A percentile compares a stretch with the other conserved stretches of the same genome.
Evolutionary conservation across 495 filamentous ascomycete species (phyloP).

Genomic region (Podospora conica): DNA sequence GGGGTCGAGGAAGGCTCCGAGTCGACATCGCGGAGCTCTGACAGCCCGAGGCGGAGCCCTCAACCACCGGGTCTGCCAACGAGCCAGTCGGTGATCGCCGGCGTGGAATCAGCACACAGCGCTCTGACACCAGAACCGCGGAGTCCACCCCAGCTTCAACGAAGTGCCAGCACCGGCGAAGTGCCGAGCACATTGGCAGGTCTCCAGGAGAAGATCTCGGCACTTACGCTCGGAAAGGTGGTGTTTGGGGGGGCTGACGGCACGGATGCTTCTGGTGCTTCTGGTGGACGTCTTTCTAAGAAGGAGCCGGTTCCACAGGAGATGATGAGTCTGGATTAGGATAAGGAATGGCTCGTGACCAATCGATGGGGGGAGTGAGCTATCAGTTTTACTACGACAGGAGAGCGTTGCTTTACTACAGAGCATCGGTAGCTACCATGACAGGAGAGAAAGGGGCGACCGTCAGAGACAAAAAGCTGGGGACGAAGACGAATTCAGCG

Average conservation of each 20-base stretch:
- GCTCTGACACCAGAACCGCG: constrained; percentile 32
- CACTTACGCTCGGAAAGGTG: constrained; percentile 36
- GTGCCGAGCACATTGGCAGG: constrained; percentile 34
- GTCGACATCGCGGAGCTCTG: constrained; percentile 10
- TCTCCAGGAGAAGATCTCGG: constrained; percentile 43
- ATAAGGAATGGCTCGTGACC: too few species aligned
- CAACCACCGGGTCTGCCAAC: constrained; percentile 30
- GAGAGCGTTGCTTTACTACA: neutral
- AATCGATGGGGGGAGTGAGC: too few species aligned
- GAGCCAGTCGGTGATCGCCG: constrained; percentile 38
- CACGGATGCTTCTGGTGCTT: neutral
- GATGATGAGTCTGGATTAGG: constrained; percentile 29
- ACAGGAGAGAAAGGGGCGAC: neutral
- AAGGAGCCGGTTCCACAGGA: constrained; percentile 22
- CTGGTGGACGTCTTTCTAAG: neutral
- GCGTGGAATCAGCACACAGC: constrained; percentile 37
- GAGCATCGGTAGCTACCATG: neutral
- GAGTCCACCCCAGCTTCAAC: constrained; percentile 29
- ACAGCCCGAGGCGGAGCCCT: constrained; percentile 24
- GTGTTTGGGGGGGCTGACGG: constrained; percentile 16
- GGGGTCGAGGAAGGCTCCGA: constrained; percentile 17
- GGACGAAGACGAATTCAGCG: neutral
- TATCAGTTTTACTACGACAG: neutral
- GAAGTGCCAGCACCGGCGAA: constrained; percentile 38
- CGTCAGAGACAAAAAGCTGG: neutral